Evolutionary conservation across 148 eudicot species (phyloP), one percentile per base, ranked within the genome.

Genomic region (Arbutus unedo): DNA sequence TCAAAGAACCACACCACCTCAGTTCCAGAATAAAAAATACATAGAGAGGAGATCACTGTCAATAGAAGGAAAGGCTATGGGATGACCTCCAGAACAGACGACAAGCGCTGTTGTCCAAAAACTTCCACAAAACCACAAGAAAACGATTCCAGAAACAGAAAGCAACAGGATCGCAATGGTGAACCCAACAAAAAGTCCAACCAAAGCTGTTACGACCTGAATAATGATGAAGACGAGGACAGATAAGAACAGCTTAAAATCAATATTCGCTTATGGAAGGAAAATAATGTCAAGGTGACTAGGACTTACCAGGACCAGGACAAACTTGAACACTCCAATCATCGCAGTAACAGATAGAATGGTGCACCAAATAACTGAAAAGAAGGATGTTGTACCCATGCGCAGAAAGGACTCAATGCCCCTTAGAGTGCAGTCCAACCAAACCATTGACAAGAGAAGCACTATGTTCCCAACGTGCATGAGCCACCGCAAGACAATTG

Each of bases 351-450:
- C 85, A 21, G 99, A 96, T 79, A 93, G 85, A 77, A 89, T 56
- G 84, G 93, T 87, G 88, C 88, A 93, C 99, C 99, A 96, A 64
- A 96, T 66, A 55, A 92, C 86, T 19, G 93, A 77, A 68, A 96
- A 88, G 83, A 94, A 90, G 55, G 97, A 92, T 50, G 98, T 86
- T 45, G 98, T 92, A 54, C 99, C 99, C 98, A 94, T 94, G 83
- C 92, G 90, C 53, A 96, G 83, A 83, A 96, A 88, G 70, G 99
- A 96, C 76, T 89, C 96, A 67, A 92, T 85, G 83, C 99, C 99
- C 85, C 99, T 91, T 70, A 92, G 66, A 81, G 92, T 81, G 86
- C 93, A 94, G 78, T 94, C 95, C 86, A 96, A 85, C 99, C 99
- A 96, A 79, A 92, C 81, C 93, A 93, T 79, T 25, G 88, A 84